Conservation (phyloP, 2,329 filamentous ascomycete species). For the Penicillium sp. region DNA sequence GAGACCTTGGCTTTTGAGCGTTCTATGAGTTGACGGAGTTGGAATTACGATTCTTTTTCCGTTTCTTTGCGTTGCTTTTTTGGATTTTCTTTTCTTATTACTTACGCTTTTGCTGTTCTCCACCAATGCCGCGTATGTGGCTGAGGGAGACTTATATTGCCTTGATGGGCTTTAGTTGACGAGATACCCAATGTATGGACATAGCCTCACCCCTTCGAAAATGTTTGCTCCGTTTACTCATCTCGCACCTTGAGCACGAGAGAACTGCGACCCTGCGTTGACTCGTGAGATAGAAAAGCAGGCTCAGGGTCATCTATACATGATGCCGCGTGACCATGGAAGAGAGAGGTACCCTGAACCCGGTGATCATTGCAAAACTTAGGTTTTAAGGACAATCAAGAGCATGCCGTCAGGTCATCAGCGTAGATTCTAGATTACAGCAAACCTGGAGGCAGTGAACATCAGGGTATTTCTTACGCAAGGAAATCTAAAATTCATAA, state of each 20-base stretch:
- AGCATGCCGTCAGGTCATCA: too few relatives aligned
- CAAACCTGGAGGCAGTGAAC: not conserved
- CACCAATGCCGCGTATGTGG: not conserved
- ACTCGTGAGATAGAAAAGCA: too few relatives aligned
- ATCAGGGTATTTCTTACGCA: not conserved
- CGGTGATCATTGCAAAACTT: too few relatives aligned
- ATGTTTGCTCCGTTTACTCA: too few relatives aligned
- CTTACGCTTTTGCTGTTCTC: not conserved
- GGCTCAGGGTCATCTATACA: too few relatives aligned
- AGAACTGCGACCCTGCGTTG: too few relatives aligned
- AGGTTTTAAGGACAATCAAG: too few relatives aligned
- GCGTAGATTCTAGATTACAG: not conserved
- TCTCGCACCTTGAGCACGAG: too few relatives aligned
- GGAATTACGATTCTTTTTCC: constrained; percentile 4
- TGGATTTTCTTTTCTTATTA: constrained; percentile 5
- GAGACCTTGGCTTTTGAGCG: not conserved
- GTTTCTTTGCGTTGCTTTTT: constrained; percentile 9
- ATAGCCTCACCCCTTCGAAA: not conserved
- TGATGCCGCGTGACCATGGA: too few relatives aligned
- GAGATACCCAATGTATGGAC: constrained; percentile 24
- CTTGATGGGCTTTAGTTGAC: constrained; percentile 7
- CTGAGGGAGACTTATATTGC: constrained; percentile 2
- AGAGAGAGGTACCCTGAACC: too few relatives aligned
- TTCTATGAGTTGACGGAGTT: constrained; percentile 1
- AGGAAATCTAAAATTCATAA: not conserved